Conservation (phyloP, 2,329 filamentous ascomycete species). For the Arthroderma sp. region DNA sequence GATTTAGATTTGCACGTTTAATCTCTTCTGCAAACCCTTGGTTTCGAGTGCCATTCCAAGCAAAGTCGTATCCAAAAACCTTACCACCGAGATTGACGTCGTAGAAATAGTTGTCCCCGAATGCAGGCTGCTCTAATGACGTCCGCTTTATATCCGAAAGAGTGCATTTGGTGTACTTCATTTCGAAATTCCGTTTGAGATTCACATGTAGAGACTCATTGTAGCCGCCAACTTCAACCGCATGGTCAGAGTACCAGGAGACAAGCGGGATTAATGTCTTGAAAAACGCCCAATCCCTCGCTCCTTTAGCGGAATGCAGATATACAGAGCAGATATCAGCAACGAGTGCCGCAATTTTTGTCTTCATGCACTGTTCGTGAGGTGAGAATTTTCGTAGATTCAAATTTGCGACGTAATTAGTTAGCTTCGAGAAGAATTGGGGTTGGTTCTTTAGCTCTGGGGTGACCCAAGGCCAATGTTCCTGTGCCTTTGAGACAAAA, state of each 20-base stretch:
- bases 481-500: conserved; percentile 78
- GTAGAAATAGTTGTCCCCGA: conserved; percentile 75
- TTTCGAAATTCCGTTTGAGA: conserved; percentile 69
- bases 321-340: conserved; percentile 86
- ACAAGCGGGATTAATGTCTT: conserved; percentile 61
- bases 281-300: conserved; percentile 53
- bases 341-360: conserved; percentile 64
- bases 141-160: conserved; percentile 74
- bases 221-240: conserved; percentile 65
- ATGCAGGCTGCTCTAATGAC: conserved; percentile 46
- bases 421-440: conserved; percentile 57
- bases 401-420: conserved; percentile 52
- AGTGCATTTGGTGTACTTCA: conserved; percentile 59
- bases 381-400: conserved; percentile 40
- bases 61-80: conserved; percentile 62
- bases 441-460: conserved; percentile 62
- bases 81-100: conserved; percentile 60
- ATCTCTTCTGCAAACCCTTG: conserved; percentile 74
- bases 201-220: conserved; percentile 79
- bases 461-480: conserved; percentile 92
- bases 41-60: conserved; percentile 55
- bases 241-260: conserved; percentile 66
- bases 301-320: conserved; percentile 70
- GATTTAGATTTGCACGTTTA: conserved; percentile 72
- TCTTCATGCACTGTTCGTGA: conserved; percentile 42